phyloP scores from a whole-genome alignment of 2,329 filamentous ascomycete species.

The Colletotrichum sp. region DNA sequence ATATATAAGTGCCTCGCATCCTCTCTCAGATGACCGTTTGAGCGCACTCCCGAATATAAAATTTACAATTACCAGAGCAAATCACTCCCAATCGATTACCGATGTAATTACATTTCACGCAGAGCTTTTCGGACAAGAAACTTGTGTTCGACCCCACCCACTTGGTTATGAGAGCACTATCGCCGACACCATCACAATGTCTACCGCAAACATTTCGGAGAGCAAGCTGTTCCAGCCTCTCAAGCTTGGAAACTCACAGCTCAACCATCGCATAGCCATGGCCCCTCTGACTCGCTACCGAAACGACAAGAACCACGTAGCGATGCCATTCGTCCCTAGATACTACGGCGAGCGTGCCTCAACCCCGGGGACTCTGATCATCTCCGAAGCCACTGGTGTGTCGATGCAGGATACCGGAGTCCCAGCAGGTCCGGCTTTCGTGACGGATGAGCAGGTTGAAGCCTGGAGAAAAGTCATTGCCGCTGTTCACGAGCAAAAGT shows the following conservation, averaged over 20 bases:
- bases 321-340: constrained; percentile 24
- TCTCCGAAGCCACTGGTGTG: constrained; percentile 31
- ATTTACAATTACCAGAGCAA: not conserved
- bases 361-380: constrained; percentile 49
- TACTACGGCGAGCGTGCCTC: constrained; percentile 32
- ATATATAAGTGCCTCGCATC: not conserved
- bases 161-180: not conserved
- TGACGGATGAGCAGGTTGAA: constrained; percentile 30
- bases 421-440: constrained; percentile 47
- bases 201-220: not conserved
- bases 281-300: constrained; percentile 18
- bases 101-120: not conserved
- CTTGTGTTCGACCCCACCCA: not conserved
- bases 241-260: not conserved
- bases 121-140: not conserved
- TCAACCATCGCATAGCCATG: constrained; percentile 12
- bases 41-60: not conserved
- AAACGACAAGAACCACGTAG: constrained; percentile 1
- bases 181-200: not conserved
- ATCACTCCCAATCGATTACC: not conserved
- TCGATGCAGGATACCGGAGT: constrained; percentile 24
- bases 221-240: constrained; percentile 10
- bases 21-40: not conserved
- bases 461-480: constrained; percentile 28
- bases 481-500: constrained; percentile 30